Evolutionary conservation across 305 asterid genomes (phyloP), one percentile per base, ranked within the genome.

Genomic region (Rubia tinctorum): DNA sequence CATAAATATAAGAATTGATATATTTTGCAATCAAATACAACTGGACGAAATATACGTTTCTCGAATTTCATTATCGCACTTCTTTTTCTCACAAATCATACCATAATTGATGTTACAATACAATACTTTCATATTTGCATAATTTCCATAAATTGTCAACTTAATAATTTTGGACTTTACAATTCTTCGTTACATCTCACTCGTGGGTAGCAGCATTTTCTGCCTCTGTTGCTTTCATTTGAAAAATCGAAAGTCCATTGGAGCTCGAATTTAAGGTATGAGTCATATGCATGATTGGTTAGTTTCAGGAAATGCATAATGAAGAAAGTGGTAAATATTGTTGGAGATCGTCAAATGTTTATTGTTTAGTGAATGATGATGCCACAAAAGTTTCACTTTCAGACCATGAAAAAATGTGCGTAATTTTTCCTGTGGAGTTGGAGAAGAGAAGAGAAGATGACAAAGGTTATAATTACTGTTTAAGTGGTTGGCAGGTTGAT

Each of bases 151-250:
- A n/a, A n/a, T n/a, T n/a, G n/a, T n/a, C n/a, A n/a, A n/a, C n/a
- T n/a, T n/a, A n/a, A n/a, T n/a, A n/a, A n/a, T n/a, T n/a, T n/a
- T n/a, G n/a, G n/a, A n/a, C n/a, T n/a, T n/a, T n/a, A n/a, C n/a
- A 37, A 69, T 7, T 6, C 7, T 11, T 14, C 8, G 14, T 11
- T 47, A 9, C 9, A 53, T 30, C 34, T 7, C 37, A 4, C 51
- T 39, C 53, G 56, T 65, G 66, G 64, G 43, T 9, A 65, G 40
- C 9, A 73, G 44, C 66, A 66, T 68, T 75, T 68, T 53, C 59
- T 18, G 59, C 42, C 37, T 63, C 15, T 34, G 68, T 62, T 55
- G 60, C 77, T 66, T 69, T 60, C 79, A 69, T 47, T 37, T 34
- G 69, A 42, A 60, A 14, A 69, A 1, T 1, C 63, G 63, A 69